phyloP scores from a whole-genome alignment of 75 land plant genomes.

The Selaginella moellendorffii region DNA sequence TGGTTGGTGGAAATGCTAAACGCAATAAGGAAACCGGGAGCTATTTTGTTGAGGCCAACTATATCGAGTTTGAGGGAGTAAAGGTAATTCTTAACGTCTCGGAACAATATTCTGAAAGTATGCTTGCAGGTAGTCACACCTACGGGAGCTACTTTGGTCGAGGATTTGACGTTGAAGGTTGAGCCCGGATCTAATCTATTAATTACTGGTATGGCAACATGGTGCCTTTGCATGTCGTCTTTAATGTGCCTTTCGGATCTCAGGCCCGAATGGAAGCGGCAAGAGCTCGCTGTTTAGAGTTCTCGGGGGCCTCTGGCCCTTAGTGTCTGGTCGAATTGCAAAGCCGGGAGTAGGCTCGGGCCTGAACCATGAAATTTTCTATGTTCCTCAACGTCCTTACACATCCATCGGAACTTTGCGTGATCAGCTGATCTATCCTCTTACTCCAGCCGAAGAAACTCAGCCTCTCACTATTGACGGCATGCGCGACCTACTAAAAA shows the following conservation, averaged over 20 bases:
- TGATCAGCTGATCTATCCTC: slow-evolving; percentile 96
- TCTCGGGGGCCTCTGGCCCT: slow-evolving; percentile 96
- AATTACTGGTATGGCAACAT: slow-evolving; percentile 57
- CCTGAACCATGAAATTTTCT: slow-evolving; percentile 92
- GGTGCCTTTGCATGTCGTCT: neutral
- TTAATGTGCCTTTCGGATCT: neutral
- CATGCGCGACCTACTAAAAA: slow-evolving; percentile 82
- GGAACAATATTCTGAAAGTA: too few relatives aligned
- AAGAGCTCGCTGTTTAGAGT: slow-evolving; percentile 96
- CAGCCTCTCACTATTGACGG: slow-evolving; percentile 57
- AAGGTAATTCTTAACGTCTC: too few relatives aligned
- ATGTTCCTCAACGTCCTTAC: slow-evolving; percentile 98
- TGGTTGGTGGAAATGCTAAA: slow-evolving; percentile 32
- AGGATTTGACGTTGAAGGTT: slow-evolving; percentile 60
- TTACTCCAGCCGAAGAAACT: slow-evolving; percentile 58
- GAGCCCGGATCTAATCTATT: slow-evolving; percentile 89
- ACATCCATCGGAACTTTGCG: slow-evolving; percentile 96
- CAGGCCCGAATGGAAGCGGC: slow-evolving; percentile 99
- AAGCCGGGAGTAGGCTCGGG: slow-evolving; percentile 95
- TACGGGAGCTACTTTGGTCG: slow-evolving; percentile 78
- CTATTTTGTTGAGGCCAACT: slow-evolving; percentile 62
- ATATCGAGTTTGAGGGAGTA: slow-evolving; percentile 84
- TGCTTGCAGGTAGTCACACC: slow-evolving; percentile 97
- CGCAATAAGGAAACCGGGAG: too few relatives aligned
- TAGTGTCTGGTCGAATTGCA: slow-evolving; percentile 79